Evolutionary conservation across 2,329 filamentous ascomycete genomes (phyloP), one percentile per base, ranked within the genome.

Genomic region (Tolypocladium ovalisporum): DNA sequence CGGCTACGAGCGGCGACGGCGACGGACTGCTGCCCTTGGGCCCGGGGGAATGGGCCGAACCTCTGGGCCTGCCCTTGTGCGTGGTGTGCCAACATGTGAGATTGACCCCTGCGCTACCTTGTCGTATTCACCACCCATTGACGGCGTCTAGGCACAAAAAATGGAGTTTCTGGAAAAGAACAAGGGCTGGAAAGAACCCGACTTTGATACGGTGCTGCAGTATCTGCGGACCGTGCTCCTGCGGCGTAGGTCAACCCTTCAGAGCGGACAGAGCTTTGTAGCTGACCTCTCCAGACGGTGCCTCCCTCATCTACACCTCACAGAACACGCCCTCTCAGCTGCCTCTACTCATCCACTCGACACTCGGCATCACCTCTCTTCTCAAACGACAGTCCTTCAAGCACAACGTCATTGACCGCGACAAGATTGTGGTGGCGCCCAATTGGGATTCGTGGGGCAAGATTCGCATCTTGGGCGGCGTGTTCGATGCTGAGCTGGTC

Each of bases 361-460:
- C 88, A 55, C 79, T 97, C 22, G 89, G 89, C 56, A 92, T 96
- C 69, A 90, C 89, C 60, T 95, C 89, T 27, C 80, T 94, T 24
- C 76, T 95, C 22, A 90, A 90, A 71, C 83, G 86, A 61, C 83
- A 90, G 66, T 84, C 87, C 29, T 79, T 95, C 29, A 94, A 90
- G 73, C 88, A 92, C 70, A 96, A 96, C 65, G 89, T 95, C 60
- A 94, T 95, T 63, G 94, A 94, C 73, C 83, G 93, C 59, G 92
- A 96, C 71, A 95, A 95, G 78, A 92, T 99, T 56, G 80, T 97
- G 6, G 89, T 99, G 0, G 93, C 93, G 1, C 88, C 92, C 19
- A 97, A 97, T 70, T 99, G 94, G 94, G 94, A 99, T 72, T 97
- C 92, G 0, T 97, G 91, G 89, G 92, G 91, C 59, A 99, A 97